A percentile compares a stretch with the other conserved stretches of the same genome.
Conservation (phyloP, 495 filamentous ascomycete species). For the Talaromyces stipitatus region DNA sequence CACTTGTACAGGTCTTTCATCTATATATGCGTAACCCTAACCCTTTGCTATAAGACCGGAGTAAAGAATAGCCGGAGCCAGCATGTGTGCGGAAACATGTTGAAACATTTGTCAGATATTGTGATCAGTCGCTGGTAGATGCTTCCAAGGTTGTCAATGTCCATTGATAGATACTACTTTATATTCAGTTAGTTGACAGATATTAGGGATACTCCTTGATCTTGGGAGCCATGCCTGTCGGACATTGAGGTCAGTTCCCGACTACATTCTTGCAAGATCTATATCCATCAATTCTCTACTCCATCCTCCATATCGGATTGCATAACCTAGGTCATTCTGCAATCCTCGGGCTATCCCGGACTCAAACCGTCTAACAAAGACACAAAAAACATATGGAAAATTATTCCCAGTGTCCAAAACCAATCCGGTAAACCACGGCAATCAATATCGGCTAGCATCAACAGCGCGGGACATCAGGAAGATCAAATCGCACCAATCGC, state of each 20-base stretch:
- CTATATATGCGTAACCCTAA: background rate
- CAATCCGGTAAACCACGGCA: background rate
- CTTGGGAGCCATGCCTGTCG: too few species aligned
- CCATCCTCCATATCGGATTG: too few species aligned
- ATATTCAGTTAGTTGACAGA: too few species aligned
- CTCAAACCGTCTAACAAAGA: too few species aligned
- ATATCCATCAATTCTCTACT: too few species aligned
- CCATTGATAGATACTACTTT: too few species aligned
- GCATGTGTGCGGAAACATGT: background rate
- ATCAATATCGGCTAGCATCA: background rate
- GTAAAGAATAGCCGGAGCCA: background rate
- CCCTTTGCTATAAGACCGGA: background rate
- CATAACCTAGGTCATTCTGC: background rate
- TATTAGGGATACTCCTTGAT: too few species aligned
- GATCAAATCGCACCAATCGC: background rate
- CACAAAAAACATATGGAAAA: background rate
- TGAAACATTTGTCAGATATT: background rate
- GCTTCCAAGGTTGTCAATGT: too few species aligned
- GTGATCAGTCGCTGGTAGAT: too few species aligned
- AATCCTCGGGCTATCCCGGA: background rate
- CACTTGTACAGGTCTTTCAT: too few species aligned
- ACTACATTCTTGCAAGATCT: too few species aligned
- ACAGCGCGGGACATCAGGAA: background rate
- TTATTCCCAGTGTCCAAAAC: background rate
- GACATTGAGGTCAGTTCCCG: too few species aligned